Evolutionary conservation across 208 protist species (phyloP), one percentile per base, ranked within the genome.

Genomic region (Trypanosoma theileri): DNA sequence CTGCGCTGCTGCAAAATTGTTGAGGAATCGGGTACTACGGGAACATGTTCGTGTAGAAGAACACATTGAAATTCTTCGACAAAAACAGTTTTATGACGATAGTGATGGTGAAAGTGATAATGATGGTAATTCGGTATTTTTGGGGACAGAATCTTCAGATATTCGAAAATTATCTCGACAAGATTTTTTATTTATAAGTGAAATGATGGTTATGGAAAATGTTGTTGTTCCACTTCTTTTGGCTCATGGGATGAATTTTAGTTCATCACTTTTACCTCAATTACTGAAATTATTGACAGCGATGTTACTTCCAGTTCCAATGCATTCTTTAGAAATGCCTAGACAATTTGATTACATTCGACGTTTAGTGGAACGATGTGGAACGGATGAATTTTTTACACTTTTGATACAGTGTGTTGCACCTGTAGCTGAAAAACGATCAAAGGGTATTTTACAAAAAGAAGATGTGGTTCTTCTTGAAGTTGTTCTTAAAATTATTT

Each of bases 141-240:
- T 24, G 8, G 21, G 22, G 14, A 28, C 17, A 16, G 57, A 48
- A 57, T 58, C 51, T 44, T 58, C 50, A 41, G 54, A 69, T 58
- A 22, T 54, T 26, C 21, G 40, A 51, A 69, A 70, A 35, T 6
- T 75, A 45, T n/a, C 64, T 8, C 71, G 89, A 16, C 51, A 57
- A 13, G 89, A 95, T 61, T 95, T 92, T 79, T 53, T 85, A 0
- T 93, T 91, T 63, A 61, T 95, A 14, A 75, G 78, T 52, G 89
- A 95, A 65, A 80, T 95, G 79, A 82, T 87, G 73, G 77, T 89
- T 14, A 85, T 84, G n/a, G 89, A 95, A 59, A 88, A 90, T 66
- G 59, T 91, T 19, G 83, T 92, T 4, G 73, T 95, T 55, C 89
- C 89, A 1, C 50, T 91, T n/a, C 71, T 95, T 14, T 62, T 93